Conservation (phyloP, 2,329 filamentous ascomycete genomes). For the Ceratocystis eucalypticola region DNA sequence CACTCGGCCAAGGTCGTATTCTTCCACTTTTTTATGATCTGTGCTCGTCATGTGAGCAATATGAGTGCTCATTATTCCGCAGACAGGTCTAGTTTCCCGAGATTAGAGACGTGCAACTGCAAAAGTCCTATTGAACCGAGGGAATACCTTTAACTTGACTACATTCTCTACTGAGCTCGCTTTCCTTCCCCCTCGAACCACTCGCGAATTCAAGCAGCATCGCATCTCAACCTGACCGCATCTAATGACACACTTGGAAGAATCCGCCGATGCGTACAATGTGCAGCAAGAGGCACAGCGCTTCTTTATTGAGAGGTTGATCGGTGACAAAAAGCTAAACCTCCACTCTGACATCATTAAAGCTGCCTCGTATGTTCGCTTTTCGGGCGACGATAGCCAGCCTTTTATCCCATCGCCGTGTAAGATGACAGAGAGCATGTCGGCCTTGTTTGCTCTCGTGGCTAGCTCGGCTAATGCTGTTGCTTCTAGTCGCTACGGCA, state of each 20-base stretch:
- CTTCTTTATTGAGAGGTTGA: conserved; percentile 8
- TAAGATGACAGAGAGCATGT: conserved; percentile 34
- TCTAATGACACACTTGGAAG: background rate
- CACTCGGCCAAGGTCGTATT: background rate
- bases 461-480: conserved; percentile 17
- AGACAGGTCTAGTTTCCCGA: background rate
- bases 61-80: background rate
- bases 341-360: conserved; percentile 3
- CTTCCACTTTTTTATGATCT: background rate
- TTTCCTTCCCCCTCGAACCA: background rate
- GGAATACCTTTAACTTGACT: background rate
- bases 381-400: conserved; percentile 22
- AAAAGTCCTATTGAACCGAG: background rate
- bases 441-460: conserved; percentile 26
- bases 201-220: background rate
- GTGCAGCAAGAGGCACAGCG: conserved; percentile 10
- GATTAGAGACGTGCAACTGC: background rate
- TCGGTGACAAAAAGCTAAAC: background rate
- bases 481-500: conserved; percentile 16
- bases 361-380: conserved; percentile 3
- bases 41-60: background rate
- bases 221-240: background rate
- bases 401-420: conserved; percentile 25
- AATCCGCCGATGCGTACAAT: background rate
- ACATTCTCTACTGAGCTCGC: background rate